Base-by-base conservation (phyloP, 345 rosid species). In the Litchi chinensis region DNA sequence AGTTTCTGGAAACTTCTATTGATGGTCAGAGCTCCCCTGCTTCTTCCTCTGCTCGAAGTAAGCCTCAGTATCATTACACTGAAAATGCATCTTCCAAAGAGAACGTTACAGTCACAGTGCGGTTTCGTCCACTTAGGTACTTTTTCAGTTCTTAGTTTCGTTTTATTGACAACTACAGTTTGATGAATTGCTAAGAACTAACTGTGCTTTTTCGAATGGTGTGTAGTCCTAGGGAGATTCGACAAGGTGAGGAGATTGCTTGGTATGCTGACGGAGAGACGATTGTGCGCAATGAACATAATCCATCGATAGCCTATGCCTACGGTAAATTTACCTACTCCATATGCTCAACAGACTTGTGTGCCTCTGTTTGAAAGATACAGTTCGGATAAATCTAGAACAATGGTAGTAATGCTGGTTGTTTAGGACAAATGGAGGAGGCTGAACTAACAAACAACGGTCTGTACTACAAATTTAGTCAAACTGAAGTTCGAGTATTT, bases 211-310 rank as follows among this genome's bases (percentile, higher is more conserved):
- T 71, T 26, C 28, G 40, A 57, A 71, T 84, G 81, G 69, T 48
- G 68, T 79, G 4, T 46, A 96, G 98, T 85, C 98, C 97, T 26
- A 89, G 98, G 85, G 99, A 97, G 87, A 94, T 94, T 83, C 95
- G 98, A 64, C 95, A 84, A 79, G 98, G 99, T 7, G 99, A 97
- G 86, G 99, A 94, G 91, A 91, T 97, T 86, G 95, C 98, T n/a
- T 97, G 98, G 99, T 94, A 97, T 72, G 98, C 98, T 1, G 99
- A 97, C 78, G 99, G 99, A 73, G 98, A 97, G 87, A 97, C 98
- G 52, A 87, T 94, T 48, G 88, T 97, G 65, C 87, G 98, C 60
- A 94, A 87, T 62, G 99, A 97, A 83, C 91, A 94, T 82, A 90
- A 93, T 84, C 92, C 93, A 11, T 84, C 97, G 0, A 89, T 89